Conservation (phyloP, 2,329 filamentous ascomycete genomes). For the Microdochium nivale region DNA sequence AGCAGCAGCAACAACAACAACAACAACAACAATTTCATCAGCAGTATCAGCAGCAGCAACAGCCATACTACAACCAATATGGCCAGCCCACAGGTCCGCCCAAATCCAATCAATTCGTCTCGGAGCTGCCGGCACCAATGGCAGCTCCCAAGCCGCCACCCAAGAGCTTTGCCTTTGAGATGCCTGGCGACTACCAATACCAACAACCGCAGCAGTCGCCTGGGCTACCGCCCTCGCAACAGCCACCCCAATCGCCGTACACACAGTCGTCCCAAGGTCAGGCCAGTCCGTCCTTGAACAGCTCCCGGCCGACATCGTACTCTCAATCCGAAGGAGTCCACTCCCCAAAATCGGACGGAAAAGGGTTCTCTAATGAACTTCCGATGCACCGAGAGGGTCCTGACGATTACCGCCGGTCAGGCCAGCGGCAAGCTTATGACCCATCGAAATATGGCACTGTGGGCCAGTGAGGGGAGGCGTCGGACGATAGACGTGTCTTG, state of each 20-base stretch:
- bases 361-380: conserved; percentile 32
- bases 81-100: conserved; percentile 29
- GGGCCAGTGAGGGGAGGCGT: conserved; percentile 1
- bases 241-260: conserved; percentile 19
- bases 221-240: conserved; percentile 12
- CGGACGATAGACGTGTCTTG: not conserved
- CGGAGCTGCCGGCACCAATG: not conserved
- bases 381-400: conserved; percentile 36
- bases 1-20: conserved; percentile 12
- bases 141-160: conserved; percentile 6
- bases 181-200: conserved; percentile 40
- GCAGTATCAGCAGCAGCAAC: conserved; percentile 2
- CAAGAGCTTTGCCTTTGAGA: conserved; percentile 23
- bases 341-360: conserved; percentile 31
- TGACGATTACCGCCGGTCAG: conserved; percentile 30
- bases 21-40: conserved; percentile 7
- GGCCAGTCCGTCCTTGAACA: not conserved
- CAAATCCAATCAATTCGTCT: conserved; percentile 5
- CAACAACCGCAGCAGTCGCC: conserved; percentile 22
- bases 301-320: not conserved
- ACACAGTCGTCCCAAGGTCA: conserved; percentile 31
- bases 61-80: conserved; percentile 2
- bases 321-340: conserved; percentile 14
- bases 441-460: conserved; percentile 6
- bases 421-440: conserved; percentile 9